phyloP scores from a whole-genome alignment of 352 stramenopile genomes.

The Pythium phragmiticola region DNA sequence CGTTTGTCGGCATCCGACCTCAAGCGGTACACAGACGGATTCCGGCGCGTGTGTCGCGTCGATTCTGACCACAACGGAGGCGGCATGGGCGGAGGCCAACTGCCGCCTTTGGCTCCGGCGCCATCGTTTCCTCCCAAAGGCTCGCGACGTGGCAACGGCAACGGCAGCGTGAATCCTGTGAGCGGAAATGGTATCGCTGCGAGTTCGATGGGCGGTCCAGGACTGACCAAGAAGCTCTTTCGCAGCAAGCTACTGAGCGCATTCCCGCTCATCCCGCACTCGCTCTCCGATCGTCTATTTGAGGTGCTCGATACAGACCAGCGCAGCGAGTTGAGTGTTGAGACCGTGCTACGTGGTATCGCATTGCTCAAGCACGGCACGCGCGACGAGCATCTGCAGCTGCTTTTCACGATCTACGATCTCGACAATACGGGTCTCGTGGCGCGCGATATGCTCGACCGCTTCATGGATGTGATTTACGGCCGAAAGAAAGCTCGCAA shows the following conservation, averaged over 20 bases:
- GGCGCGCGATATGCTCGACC: slow-evolving; percentile 65
- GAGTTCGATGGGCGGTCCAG: slow-evolving; percentile 5
- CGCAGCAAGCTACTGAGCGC: slow-evolving; percentile 74
- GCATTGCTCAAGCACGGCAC: slow-evolving; percentile 76
- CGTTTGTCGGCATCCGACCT: slow-evolving; percentile 57
- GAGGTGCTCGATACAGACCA: slow-evolving; percentile 78
- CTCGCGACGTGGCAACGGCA: slow-evolving; percentile 18
- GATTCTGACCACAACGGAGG: slow-evolving; percentile 24
- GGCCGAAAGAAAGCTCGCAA: slow-evolving; percentile 48
- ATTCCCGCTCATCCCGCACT: slow-evolving; percentile 80
- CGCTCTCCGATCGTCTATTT: slow-evolving; percentile 81
- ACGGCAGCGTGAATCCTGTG: slow-evolving; percentile 17
- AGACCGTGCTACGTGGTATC: slow-evolving; percentile 65
- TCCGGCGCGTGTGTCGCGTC: slow-evolving; percentile 64
- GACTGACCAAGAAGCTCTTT: slow-evolving; percentile 74
- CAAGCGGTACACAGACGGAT: slow-evolving; percentile 71
- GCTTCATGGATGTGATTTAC: slow-evolving; percentile 88
- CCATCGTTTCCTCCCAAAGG: slow-evolving; percentile 23
- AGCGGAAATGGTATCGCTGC: slow-evolving; percentile 7
- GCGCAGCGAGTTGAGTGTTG: slow-evolving; percentile 58
- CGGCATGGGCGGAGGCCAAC: slow-evolving; percentile 14
- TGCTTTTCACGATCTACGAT: slow-evolving; percentile 87
- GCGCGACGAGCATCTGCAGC: slow-evolving; percentile 66
- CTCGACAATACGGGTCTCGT: slow-evolving; percentile 60
- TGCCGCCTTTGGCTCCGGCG: slow-evolving; percentile 22